Evolutionary conservation across 148 eudicot genomes (phyloP), one percentile per base, ranked within the genome.

Genomic region (Pharnaceum exiguum): DNA sequence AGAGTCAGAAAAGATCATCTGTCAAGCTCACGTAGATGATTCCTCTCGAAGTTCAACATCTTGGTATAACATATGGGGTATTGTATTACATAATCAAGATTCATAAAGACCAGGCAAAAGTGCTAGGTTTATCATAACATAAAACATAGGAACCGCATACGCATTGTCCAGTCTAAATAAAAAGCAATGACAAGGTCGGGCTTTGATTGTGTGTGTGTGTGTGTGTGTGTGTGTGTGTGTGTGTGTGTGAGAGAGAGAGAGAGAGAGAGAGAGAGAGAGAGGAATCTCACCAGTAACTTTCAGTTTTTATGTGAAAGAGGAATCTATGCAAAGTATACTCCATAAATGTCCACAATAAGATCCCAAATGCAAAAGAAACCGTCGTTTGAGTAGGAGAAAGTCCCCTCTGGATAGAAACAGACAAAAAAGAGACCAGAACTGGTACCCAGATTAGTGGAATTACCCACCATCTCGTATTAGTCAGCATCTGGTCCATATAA

Each of bases 231-330:
- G 82, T 24, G 71, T 80, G 31, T 68, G 60, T n/a, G 68, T 15
- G 77, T 57, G 33, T n/a, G 69, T 72, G 51, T 72, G 83, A 44
- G 71, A 78, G 54, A 76, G 80, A 66, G 69, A 77, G 31, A 81
- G 82, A 28, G 71, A 82, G 31, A 71, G 60, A n/a, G 73, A 45
- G 61, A 43, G 71, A 78, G 53, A 58, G 62, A 16, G 78, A 63
- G 31, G 49, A 61, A 26, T 76, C 85, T 29, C 16, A 71, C 75
- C 75, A 63, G 63, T 71, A 71, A 32, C 65, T 71, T 46, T 43
- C 37, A n/a, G 75, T 71, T 58, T 64, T 71, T 47, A 71, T 51
- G 42, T 71, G 75, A 61, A 71, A 71, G 28, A 71, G 75, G 32
- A 71, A 71, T 55, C 75, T 55, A 54, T 71, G 75, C 27, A 71